Evolutionary conservation across 2,329 filamentous ascomycete species (phyloP).

Genomic region (Hypoxylon sp.): DNA sequence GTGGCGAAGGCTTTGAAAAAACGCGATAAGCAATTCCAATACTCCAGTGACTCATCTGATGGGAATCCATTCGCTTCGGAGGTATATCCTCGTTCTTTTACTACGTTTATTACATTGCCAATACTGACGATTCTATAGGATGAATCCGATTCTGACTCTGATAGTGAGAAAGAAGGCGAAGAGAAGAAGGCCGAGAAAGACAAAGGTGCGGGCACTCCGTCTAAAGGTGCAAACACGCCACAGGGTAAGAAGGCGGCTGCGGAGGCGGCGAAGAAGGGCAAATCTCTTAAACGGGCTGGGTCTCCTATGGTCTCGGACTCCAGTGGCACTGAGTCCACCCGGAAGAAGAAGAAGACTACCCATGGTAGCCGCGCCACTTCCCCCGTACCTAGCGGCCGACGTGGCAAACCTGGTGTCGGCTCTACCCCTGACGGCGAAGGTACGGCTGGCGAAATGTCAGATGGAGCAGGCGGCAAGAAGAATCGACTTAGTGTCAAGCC

Average conservation of each 20-base stretch:
- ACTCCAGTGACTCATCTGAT: slow-evolving; percentile 75
- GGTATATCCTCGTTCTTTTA: slow-evolving; percentile 53
- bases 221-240: slow-evolving; percentile 74
- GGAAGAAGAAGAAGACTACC: slow-evolving; percentile 77
- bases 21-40: slow-evolving; percentile 87
- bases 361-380: slow-evolving; percentile 67
- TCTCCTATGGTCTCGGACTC: slow-evolving; percentile 91
- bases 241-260: slow-evolving; percentile 60
- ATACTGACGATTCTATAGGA: slow-evolving; percentile 47
- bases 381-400: slow-evolving; percentile 62
- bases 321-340: slow-evolving; percentile 88
- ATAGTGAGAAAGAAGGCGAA: slow-evolving; percentile 69
- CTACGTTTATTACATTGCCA: slow-evolving; percentile 10
- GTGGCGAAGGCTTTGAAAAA: slow-evolving; percentile 85
- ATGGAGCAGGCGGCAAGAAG: slow-evolving; percentile 65
- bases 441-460: slow-evolving; percentile 75
- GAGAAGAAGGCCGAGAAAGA: slow-evolving; percentile 69
- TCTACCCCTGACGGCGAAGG: slow-evolving; percentile 79
- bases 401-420: slow-evolving; percentile 61
- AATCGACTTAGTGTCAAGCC: slow-evolving; percentile 62
- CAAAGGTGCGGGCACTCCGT: slow-evolving; percentile 68
- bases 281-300: slow-evolving; percentile 82
- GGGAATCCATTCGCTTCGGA: slow-evolving; percentile 65
- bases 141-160: slow-evolving; percentile 58
- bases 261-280: slow-evolving; percentile 65